phyloP scores from a whole-genome alignment of 495 filamentous ascomycete genomes.

The Tuber indicum region DNA sequence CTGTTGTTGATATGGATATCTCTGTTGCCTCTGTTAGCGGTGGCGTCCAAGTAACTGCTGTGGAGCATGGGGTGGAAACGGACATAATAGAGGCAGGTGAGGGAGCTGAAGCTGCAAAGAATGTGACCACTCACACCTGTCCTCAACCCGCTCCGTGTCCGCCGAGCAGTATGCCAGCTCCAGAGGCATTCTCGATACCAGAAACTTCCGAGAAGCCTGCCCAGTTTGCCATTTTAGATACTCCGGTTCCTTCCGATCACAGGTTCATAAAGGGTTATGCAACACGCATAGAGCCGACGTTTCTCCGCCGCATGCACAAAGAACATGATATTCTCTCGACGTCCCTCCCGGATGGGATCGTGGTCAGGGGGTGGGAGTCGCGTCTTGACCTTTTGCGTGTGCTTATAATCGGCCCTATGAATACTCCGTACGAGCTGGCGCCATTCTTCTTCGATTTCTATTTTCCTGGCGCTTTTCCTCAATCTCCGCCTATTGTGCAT shows the following conservation, averaged over 20 bases:
- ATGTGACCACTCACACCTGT: slow-evolving; percentile 8
- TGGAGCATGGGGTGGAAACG: slow-evolving; percentile 25
- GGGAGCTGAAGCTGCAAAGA: neutral
- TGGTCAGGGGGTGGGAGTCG: slow-evolving; percentile 55
- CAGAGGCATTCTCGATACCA: slow-evolving; percentile 37
- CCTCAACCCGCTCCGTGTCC: slow-evolving; percentile 11
- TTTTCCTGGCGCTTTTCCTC: slow-evolving; percentile 48
- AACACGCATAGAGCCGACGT: slow-evolving; percentile 21
- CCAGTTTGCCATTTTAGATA: slow-evolving; percentile 48
- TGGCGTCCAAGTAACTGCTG: slow-evolving; percentile 14
- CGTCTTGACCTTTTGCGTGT: slow-evolving; percentile 55
- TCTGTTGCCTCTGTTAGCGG: neutral
- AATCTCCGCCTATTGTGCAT: slow-evolving; percentile 47
- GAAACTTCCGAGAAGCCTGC: slow-evolving; percentile 39
- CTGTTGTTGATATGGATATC: slow-evolving; percentile 27
- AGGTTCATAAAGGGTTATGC: slow-evolving; percentile 43
- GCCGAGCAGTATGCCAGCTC: slow-evolving; percentile 27
- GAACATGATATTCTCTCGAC: slow-evolving; percentile 54
- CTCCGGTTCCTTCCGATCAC: slow-evolving; percentile 48
- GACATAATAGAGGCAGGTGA: neutral
- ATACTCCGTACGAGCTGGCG: slow-evolving; percentile 57
- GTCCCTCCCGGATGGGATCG: slow-evolving; percentile 53
- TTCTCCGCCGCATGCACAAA: slow-evolving; percentile 50
- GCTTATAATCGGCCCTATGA: slow-evolving; percentile 54
- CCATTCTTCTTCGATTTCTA: slow-evolving; percentile 58